Percentiles rank a stretch among this genome's conserved stretches.
These are phyloP conservation scores for Zygosaccharomyces pseudobailii DNA, from an alignment of 1,139 yeast genomes.

Conservation along the genomic window DNA sequence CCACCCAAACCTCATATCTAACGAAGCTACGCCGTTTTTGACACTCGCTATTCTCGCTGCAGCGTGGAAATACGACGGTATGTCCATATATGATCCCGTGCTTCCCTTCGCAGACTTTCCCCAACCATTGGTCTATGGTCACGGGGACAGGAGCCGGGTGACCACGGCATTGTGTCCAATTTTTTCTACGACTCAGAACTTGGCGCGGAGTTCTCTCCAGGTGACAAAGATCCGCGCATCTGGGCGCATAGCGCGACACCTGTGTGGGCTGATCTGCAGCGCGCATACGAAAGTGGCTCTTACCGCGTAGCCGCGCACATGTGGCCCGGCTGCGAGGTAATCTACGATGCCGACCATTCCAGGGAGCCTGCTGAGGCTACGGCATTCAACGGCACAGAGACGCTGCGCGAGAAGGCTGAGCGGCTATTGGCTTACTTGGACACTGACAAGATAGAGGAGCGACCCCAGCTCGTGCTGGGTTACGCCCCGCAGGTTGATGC, in stretches of 20 bases:
- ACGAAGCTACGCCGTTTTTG: conserved; percentile 64
- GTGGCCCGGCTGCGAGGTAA: conserved; percentile 94
- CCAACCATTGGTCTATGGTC: conserved; percentile 86
- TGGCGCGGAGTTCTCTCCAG: conserved; percentile 57
- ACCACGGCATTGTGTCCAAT: conserved; percentile 86
- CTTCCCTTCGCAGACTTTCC: conserved; percentile 85
- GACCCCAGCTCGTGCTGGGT: conserved; percentile 77
- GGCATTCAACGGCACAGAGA: conserved; percentile 59
- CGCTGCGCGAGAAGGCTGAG: conserved; percentile 50
- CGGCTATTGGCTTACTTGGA: conserved; percentile 67
- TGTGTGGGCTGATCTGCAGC: conserved; percentile 70
- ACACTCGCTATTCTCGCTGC: conserved; percentile 36
- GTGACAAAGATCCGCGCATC: conserved; percentile 55
- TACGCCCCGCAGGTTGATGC: conserved; percentile 81
- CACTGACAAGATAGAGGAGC: conserved; percentile 37
- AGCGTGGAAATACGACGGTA: conserved; percentile 52
- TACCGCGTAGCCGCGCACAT: conserved; percentile 77
- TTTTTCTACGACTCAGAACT: conserved; percentile 64
- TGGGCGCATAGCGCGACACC: conserved; percentile 68
- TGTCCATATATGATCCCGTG: conserved; percentile 77
- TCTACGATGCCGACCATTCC: conserved; percentile 37
- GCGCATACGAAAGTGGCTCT: conserved; percentile 40
- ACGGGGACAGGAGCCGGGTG: conserved; percentile 84
- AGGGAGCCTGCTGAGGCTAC: conserved; percentile 51
- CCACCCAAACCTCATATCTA: conserved; percentile 82